Evolutionary conservation across 352 stramenopile species (phyloP).

Genomic region (Phytopythium oedochilum): DNA sequence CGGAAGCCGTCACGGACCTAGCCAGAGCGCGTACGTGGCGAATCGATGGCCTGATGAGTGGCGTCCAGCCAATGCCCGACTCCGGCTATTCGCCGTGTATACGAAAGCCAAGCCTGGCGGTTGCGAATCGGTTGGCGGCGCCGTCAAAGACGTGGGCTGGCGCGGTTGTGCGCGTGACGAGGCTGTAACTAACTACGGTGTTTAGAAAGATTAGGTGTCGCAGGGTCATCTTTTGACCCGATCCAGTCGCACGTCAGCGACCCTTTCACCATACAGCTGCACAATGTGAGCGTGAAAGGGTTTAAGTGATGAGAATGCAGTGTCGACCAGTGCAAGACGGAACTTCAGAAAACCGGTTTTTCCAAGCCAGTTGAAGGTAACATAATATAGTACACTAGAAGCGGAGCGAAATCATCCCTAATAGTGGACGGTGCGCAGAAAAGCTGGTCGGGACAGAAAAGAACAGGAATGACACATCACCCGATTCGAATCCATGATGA

Average conservation of each 20-base stretch:
- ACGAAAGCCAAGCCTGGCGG: not conserved
- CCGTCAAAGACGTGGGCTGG: not conserved
- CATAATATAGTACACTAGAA: too few relatives aligned
- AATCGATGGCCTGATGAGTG: not conserved
- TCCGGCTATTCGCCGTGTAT: not conserved
- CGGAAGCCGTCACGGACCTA: not conserved
- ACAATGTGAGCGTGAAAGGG: too few relatives aligned
- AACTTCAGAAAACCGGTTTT: not conserved
- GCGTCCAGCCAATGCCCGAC: not conserved
- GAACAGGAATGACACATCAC: not conserved
- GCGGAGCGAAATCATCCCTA: too few relatives aligned
- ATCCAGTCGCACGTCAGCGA: not conserved
- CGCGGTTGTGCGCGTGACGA: not conserved
- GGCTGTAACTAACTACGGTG: not conserved
- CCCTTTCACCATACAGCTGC: not conserved
- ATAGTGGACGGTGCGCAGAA: not conserved
- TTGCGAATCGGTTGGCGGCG: not conserved
- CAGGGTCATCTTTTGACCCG: not conserved
- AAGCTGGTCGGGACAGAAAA: not conserved
- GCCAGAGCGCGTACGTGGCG: not conserved
- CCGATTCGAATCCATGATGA: too few relatives aligned
- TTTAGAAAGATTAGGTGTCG: not conserved
- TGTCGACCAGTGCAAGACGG: too few relatives aligned
- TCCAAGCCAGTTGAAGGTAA: not conserved
- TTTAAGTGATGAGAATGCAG: not conserved